Percentiles rank a stretch among this genome's conserved stretches.
These are phyloP conservation scores for Penicillium samsonianum DNA, from an alignment of 495 filamentous ascomycete species.

Conservation along the genomic window DNA sequence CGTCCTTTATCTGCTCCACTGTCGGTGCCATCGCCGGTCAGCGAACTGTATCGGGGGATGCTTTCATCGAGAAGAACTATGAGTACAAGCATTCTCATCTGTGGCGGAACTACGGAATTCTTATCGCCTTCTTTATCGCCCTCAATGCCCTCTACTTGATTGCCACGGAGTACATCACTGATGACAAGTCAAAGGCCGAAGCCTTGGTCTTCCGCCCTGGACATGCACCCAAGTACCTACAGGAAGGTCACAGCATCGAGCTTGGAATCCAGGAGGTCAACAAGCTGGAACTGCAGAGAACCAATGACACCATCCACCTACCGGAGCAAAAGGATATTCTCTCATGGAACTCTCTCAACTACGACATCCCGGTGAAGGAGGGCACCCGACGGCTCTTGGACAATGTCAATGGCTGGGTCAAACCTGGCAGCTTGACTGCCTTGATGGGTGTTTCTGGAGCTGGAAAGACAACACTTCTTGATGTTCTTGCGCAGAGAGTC, in stretches of 20 bases:
- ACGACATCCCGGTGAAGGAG: slow-evolving; percentile 60
- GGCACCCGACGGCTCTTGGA: slow-evolving; percentile 58
- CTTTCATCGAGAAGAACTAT: slow-evolving; percentile 55
- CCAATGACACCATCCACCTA: slow-evolving; percentile 37
- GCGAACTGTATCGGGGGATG: slow-evolving; percentile 47
- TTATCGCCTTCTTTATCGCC: slow-evolving; percentile 59
- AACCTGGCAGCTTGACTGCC: slow-evolving; percentile 64
- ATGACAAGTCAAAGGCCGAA: slow-evolving; percentile 37
- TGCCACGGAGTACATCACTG: slow-evolving; percentile 38
- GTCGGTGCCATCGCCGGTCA: slow-evolving; percentile 54
- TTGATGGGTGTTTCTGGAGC: slow-evolving; percentile 62
- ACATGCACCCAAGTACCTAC: slow-evolving; percentile 31
- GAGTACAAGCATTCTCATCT: slow-evolving; percentile 54
- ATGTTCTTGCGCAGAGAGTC: slow-evolving; percentile 58
- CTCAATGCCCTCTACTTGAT: slow-evolving; percentile 48
- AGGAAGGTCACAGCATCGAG: slow-evolving; percentile 25
- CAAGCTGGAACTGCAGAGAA: slow-evolving; percentile 21
- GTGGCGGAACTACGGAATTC: slow-evolving; percentile 66
- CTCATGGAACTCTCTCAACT: slow-evolving; percentile 70
- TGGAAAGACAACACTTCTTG: slow-evolving; percentile 65
- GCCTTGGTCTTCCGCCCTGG: slow-evolving; percentile 40
- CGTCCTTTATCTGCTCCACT: slow-evolving; percentile 46
- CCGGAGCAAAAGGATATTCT: slow-evolving; percentile 60
- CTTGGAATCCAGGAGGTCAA: slow-evolving; percentile 15
- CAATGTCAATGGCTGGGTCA: slow-evolving; percentile 63